phyloP scores from a whole-genome alignment of 2,329 filamentous ascomycete genomes.

The Penicillium sp. region DNA sequence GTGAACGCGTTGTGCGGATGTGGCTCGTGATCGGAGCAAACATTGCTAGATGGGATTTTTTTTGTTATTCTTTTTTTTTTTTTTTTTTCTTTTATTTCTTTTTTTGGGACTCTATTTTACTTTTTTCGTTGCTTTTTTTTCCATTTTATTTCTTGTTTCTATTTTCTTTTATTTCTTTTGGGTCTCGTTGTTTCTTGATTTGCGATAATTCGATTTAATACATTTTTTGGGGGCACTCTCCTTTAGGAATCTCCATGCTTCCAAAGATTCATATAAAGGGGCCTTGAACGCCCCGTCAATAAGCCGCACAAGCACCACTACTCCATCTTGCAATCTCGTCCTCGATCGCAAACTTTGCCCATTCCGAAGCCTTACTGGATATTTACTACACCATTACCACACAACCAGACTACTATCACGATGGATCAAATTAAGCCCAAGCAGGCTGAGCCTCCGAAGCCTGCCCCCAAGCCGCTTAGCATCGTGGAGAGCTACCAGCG shows the following conservation, averaged over 20 bases:
- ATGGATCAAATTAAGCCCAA: constrained; percentile 15
- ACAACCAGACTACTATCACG: not conserved
- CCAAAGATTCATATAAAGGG: constrained; percentile 7
- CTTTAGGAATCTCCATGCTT: not conserved
- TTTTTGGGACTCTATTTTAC: too few relatives aligned
- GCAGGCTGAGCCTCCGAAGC: not conserved
- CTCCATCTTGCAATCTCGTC: not conserved
- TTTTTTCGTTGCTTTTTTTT: constrained; percentile 2
- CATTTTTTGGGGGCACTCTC: not conserved
- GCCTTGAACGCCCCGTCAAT: not conserved
- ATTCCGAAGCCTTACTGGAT: too few relatives aligned
- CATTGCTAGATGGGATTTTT: constrained; percentile 6
- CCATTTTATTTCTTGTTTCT: not conserved
- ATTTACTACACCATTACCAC: not conserved
- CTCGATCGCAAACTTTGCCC: not conserved
- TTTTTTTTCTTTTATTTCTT: not conserved
- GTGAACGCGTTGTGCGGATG: constrained; percentile 5
- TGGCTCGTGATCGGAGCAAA: constrained; percentile 20
- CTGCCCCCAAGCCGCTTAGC: constrained; percentile 8
- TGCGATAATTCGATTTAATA: too few relatives aligned
- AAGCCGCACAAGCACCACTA: not conserved
- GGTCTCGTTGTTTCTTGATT: too few relatives aligned
- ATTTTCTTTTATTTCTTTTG: not conserved
- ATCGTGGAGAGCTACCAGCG: constrained; percentile 17
- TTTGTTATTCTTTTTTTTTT: not conserved